phyloP scores from a whole-genome alignment of 176 grass and related monocot species.

The Avena sativa region DNA sequence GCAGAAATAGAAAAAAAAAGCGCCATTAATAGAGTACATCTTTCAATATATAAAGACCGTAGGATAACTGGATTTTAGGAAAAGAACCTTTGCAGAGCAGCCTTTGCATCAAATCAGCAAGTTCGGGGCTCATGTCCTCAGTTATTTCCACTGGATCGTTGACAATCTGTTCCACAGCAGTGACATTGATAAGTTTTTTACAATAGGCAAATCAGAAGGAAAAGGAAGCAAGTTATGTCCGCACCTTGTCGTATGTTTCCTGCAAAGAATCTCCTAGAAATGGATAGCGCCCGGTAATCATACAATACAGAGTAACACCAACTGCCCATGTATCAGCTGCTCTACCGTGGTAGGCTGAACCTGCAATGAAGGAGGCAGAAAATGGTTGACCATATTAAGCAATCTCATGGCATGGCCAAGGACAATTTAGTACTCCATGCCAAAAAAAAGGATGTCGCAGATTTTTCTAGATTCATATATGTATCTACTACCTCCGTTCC shows the following conservation, averaged over 20 bases:
- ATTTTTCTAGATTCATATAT: too few relatives aligned
- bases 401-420: slow-evolving; percentile 16
- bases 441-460: too few relatives aligned
- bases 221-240: not conserved
- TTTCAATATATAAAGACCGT: not conserved
- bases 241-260: slow-evolving; percentile 89
- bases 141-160: slow-evolving; percentile 66
- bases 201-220: slow-evolving; percentile 18
- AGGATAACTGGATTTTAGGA: not conserved
- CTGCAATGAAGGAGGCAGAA: slow-evolving; percentile 41
- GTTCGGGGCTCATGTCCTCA: slow-evolving; percentile 57
- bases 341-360: slow-evolving; percentile 73
- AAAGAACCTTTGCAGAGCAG: slow-evolving; percentile 89
- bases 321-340: slow-evolving; percentile 83
- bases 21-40: not conserved
- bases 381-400: slow-evolving; percentile 31
- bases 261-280: slow-evolving; percentile 84
- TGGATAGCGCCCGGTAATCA: slow-evolving; percentile 62
- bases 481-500: too few relatives aligned
- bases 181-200: slow-evolving; percentile 25
- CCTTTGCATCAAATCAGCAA: slow-evolving; percentile 69
- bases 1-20: not conserved
- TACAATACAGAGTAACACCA: slow-evolving; percentile 88
- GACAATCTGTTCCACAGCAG: slow-evolving; percentile 56
- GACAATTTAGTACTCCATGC: slow-evolving; percentile 18